Base-by-base conservation (phyloP, 2,329 filamentous ascomycete genomes). In the Stromatinia cepivora region DNA sequence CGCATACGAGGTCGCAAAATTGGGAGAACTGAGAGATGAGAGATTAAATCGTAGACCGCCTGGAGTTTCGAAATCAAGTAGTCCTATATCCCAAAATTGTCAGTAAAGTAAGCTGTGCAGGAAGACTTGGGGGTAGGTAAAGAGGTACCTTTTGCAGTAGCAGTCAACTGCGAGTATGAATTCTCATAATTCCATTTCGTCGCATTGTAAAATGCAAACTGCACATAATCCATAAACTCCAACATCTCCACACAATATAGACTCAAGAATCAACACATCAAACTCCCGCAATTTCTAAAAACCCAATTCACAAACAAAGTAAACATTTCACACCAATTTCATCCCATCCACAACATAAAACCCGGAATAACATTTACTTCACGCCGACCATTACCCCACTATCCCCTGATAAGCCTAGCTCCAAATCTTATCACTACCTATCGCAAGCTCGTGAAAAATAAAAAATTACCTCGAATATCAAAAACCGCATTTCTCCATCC, bases 201-300 rank as follows among this genome's bases (percentile, higher is more conserved):
- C 69, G 91, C 90, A 79, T 91, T 86, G 80, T 93, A 92, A 82
- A 97, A 97, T 77, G 92, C 92, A 82, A 91, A 87, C 82, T 97
- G 93, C 83, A 97, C 90, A 84, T 96, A 94, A 82, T 97, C 93
- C 92, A 97, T 97, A 84, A 97, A 97, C 82, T 94, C 91, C 83
- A 95, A 89, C 94, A 97, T 97, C 34, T 67, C 65, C 64, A 36
- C 42, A 57, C n/a, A 42, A 71, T 28, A 46, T 61, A 17, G 34
- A 53, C 34, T 25, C 22, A 48, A 54, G 8, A 28, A 66, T 52
- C 45, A 54, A 46, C 20, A 61, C 53, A 62, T 67, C 56, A 67
- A 67, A 5, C 46, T 20, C 46, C 36, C 15, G 39, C 39, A 4
- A 28, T 8, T 20, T 28, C 9, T 13, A 36, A 9, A 36, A 15